Evolutionary conservation across 2,329 filamentous ascomycete genomes (phyloP), one percentile per base, ranked within the genome.

Genomic region (Calonectria pseudoturangicola): DNA sequence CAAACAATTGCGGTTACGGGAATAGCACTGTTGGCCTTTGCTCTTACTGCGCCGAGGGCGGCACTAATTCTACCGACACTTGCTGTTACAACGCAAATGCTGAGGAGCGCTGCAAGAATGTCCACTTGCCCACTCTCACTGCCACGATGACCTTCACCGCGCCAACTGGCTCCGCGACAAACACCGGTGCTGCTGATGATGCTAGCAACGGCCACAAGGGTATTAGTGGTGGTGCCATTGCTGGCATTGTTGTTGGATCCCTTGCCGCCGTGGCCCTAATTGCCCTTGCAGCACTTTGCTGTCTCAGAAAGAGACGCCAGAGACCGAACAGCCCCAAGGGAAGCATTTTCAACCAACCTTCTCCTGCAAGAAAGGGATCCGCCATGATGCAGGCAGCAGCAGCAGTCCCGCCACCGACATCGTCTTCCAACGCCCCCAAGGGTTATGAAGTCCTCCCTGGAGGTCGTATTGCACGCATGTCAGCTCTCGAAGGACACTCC

Each of bases 381-480:
- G 76, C 83, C 9, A 85, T 87, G 77, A 76, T 84, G 9, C 87
- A 88, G 74, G 77, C 41, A 81, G 66, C 77, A 78, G 47, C 81
- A 74, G 58, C 76, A 56, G 63, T 60, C 25, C 54, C 54, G 25
- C 54, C 54, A 18, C 2, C 54, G 18, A 60, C 54, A 9, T 36
- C 64, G 7, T 43, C 63, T 27, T 30, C 72, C 27, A 74, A 74
- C 5, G 80, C 84, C 2, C 85, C 87, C 3, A 85, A 87, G 76
- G 92, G 91, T 48, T 94, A 94, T 75, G 93, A 95, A 78, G 90
- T 95, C 18, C 88, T 97, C 13, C 94, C 95, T 7, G 96, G 95
- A 51, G 95, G 95, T 36, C 93, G 97, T 74, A 97, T 99, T 72
- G 95, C 97, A 47, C 93, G 97, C 69, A 98, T 99, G 97, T 96